Base-by-base conservation (phyloP, 345 rosid species). In the Clausena lansium region DNA sequence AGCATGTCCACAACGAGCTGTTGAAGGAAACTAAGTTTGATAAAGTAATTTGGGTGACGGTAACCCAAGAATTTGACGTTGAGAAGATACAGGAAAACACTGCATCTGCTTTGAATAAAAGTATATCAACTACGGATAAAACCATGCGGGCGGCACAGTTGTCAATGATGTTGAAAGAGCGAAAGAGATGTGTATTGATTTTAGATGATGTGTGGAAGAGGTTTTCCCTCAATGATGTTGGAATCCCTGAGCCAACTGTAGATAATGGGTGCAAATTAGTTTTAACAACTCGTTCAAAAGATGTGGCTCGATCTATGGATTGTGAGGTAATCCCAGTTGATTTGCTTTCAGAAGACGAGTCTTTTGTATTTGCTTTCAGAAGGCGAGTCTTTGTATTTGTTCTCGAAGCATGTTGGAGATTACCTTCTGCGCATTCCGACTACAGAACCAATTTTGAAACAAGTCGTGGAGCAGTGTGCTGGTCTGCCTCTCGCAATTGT, bases 171-270 rank as follows among this genome's bases (percentile, higher is more conserved):
- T 24, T 52, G 36, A 61, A 9, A 38, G 57, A 62, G n/a, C 24
- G n/a, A 24, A 45, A 60, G 25, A 73, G 45, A 14, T 70, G 1
- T 70, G 54, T 74, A 2, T 9, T 84, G 5, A 76, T 84, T 71
- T 20, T 84, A 9, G 87, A 84, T 52, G 81, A 84, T 19, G 14
- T 84, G 24, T 74, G 74, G 86, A 4, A 76, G 0, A 6, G 0
- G 0, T 32, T 70, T 30, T 13, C 54, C 1, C 76, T 75, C 4
- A 67, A 79, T 6, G 68, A 32, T 0, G 50, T 81, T 1, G 87
- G 83, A 69, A 62, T 80, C 5, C 76, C 71, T 17, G 79, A 69
- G 32, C 57, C 36, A 8, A 2, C 22, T 75, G 1, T 14, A 61
- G n/a, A n/a, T 3, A 22, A 38, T 22, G 52, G 69, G 8, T 63